Conservation (phyloP, 345 rosid species). For the Citrus maxima region DNA sequence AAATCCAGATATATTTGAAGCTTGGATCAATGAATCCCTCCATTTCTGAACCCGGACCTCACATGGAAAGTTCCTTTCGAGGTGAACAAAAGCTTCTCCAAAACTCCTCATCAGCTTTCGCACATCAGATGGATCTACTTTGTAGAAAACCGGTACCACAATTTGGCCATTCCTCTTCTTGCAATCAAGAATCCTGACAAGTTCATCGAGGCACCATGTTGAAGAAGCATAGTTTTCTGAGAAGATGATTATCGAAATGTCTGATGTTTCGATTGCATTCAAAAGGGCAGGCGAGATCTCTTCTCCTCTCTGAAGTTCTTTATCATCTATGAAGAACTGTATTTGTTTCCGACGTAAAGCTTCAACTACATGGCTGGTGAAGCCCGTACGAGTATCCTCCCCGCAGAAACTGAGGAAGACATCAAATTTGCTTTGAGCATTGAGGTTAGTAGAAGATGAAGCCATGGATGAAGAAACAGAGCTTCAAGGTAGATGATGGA, state of each 20-base stretch:
- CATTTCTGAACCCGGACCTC: not conserved
- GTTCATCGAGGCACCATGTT: not conserved
- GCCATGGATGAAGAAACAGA: not conserved
- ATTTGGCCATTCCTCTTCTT: not conserved
- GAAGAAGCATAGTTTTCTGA: not conserved
- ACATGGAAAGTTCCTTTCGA: too few species aligned
- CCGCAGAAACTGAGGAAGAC: conserved; percentile 7
- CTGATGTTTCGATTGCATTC: not conserved
- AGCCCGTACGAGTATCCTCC: not conserved
- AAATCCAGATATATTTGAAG: not conserved
- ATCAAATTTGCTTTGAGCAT: not conserved
- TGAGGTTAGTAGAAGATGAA: not conserved
- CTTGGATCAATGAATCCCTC: not conserved
- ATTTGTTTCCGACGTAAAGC: conserved; percentile 1
- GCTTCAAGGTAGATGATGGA: too few species aligned
- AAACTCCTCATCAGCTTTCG: not conserved
- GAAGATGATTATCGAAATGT: not conserved
- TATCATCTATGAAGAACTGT: not conserved
- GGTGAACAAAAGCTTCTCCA: not conserved
- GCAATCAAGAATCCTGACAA: not conserved
- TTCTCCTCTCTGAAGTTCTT: not conserved
- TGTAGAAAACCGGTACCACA: conserved; percentile 6
- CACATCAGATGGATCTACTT: not conserved
- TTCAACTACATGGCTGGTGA: not conserved
- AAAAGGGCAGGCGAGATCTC: not conserved